Percentiles rank a stretch among this genome's conserved stretches.
These are phyloP conservation scores for Lippia alba DNA, from an alignment of 305 asterid genomes.

Conservation along the genomic window DNA sequence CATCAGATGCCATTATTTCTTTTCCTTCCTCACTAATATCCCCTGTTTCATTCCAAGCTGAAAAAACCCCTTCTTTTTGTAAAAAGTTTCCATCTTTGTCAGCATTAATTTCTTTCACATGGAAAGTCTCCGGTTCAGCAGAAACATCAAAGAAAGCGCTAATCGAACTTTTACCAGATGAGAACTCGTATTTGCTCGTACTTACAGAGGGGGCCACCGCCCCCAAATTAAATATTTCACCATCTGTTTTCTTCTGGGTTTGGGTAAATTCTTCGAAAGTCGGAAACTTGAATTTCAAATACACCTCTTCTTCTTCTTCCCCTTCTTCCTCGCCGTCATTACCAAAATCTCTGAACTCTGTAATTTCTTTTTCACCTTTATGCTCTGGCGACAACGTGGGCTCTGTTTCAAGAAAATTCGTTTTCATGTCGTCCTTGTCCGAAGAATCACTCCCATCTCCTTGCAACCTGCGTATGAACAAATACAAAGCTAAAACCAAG, in stretches of 20 bases:
- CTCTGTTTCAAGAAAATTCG: slow-evolving; percentile 36
- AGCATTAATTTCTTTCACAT: slow-evolving; percentile 36
- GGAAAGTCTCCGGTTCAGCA: slow-evolving; percentile 35
- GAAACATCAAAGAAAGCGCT: slow-evolving; percentile 30
- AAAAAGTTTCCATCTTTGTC: not conserved
- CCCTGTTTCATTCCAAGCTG: slow-evolving; percentile 9
- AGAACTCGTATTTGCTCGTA: slow-evolving; percentile 35
- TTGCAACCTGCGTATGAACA: slow-evolving; percentile 44
- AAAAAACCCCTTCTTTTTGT: slow-evolving; percentile 30
- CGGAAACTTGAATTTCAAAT: slow-evolving; percentile 74
- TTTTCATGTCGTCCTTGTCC: slow-evolving; percentile 30
- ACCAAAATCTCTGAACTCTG: slow-evolving; percentile 27
- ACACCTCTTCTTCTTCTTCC: slow-evolving; percentile 44
- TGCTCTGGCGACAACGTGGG: slow-evolving; percentile 22
- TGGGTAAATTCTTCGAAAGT: slow-evolving; percentile 65
- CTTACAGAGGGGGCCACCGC: slow-evolving; percentile 40
- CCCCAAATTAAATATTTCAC: slow-evolving; percentile 31
- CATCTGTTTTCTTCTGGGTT: slow-evolving; percentile 38
- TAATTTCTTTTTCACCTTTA: slow-evolving; percentile 32
- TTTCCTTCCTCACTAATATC: slow-evolving; percentile 33
- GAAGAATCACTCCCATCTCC: slow-evolving; percentile 28
- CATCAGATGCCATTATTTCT: slow-evolving; percentile 20
- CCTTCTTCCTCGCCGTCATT: slow-evolving; percentile 14
- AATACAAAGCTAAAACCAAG: not conserved
- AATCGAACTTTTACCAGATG: slow-evolving; percentile 29